phyloP scores from a whole-genome alignment of 495 filamentous ascomycete genomes.

The Tetracladium marchalianum region DNA sequence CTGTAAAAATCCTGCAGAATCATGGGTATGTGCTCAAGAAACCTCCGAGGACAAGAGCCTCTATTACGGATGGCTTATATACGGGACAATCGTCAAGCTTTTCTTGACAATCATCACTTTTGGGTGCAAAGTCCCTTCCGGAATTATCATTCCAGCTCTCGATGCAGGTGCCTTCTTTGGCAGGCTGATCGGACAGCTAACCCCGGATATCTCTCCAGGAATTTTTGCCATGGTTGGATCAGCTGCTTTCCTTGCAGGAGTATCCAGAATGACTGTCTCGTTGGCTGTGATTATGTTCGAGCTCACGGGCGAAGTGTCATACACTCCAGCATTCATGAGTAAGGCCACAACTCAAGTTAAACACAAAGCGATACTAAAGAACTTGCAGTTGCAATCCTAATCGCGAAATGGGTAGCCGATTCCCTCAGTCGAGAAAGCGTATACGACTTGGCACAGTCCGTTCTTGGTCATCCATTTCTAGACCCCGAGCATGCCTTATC shows the following conservation, averaged over 20 bases:
- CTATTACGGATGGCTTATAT: conserved; percentile 40
- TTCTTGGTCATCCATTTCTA: conserved; percentile 48
- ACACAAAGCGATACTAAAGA: too few relatives aligned
- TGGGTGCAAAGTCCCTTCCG: conserved; percentile 47
- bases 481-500: conserved; percentile 37
- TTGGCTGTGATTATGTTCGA: conserved; percentile 53
- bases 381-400: conserved; percentile 34
- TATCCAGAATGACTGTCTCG: conserved; percentile 48
- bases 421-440: conserved; percentile 38
- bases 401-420: conserved; percentile 51
- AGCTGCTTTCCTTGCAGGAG: conserved; percentile 46
- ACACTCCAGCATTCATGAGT: conserved; percentile 45
- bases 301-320: conserved; percentile 33
- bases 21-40: conserved; percentile 43
- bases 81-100: conserved; percentile 42
- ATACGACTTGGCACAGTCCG: conserved; percentile 45
- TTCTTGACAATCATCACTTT: conserved; percentile 45
- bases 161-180: conserved; percentile 48
- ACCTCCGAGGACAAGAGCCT: conserved; percentile 17
- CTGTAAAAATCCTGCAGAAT: conserved; percentile 26
- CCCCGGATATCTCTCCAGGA: conserved; percentile 38
- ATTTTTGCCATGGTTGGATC: conserved; percentile 55
- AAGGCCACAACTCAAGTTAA: too few relatives aligned
- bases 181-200: conserved; percentile 40
- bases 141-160: conserved; percentile 49